Base-by-base conservation (phyloP, 306 rosid genomes). In the Echinosophora koreensis region DNA sequence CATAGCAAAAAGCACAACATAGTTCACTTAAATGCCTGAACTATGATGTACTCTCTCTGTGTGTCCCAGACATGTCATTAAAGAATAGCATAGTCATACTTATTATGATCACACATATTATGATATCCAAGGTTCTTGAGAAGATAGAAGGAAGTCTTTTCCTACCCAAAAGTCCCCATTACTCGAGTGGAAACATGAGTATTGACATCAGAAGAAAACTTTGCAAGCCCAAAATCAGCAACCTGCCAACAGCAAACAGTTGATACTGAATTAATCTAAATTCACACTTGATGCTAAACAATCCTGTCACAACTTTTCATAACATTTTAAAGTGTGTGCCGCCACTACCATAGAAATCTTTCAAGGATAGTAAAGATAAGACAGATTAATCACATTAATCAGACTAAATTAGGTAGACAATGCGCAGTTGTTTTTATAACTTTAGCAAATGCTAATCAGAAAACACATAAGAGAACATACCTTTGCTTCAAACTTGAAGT, bases 91-190 rank as follows among this genome's bases (percentile, higher is more conserved):
- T 39, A 73, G n/a, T 35, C 9, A 22, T 68, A 56, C 16, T n/a
- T 42, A 17, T 22, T 22, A 22, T 50, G 63, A 67, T 55, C 17
- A 61, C 66, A 60, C 7, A 15, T 32, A 28, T 68, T 14, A 11
- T 22, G 39, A 49, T 35, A 49, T 81, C 50, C 51, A 15, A 62
- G 46, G 71, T 54, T 69, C 50, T 78, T 47, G 18, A 76, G 65
- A 65, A 77, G 61, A 76, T 41, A 8, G 50, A 79, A 63, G 32
- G 47, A 73, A 74, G 66, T 84, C 75, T 49, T 39, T 27, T 67
- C 95, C 69, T 85, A 95, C 98, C 98, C 98, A 66, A 95, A 95
- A 73, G 97, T 95, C 55, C 98, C 98, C 98, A 95, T 95, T 83
- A 95, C 98, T 78, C 97, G 88, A 41, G 98, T 95, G 80, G 98